Conservation (phyloP, 345 rosid genomes). For the Arabidopsis suecica region DNA sequence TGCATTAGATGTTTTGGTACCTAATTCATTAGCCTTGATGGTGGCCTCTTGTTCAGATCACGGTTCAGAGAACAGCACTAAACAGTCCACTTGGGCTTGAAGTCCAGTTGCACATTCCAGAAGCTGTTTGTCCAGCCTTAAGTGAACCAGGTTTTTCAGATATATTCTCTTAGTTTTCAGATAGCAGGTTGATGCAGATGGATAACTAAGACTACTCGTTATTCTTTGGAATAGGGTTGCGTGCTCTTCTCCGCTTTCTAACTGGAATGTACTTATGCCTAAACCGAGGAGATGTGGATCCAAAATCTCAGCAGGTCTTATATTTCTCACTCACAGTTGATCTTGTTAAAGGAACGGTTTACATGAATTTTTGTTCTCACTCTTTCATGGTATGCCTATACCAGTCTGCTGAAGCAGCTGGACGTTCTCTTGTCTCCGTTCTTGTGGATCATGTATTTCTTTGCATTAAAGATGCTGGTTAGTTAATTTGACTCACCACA, state of each 20-base stretch:
- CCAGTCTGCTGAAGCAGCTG: slow-evolving; percentile 93
- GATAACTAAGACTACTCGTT: slow-evolving; percentile 26
- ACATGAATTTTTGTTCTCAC: slow-evolving; percentile 29
- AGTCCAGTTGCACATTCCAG: slow-evolving; percentile 93
- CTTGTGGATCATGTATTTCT: slow-evolving; percentile 97
- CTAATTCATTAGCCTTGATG: slow-evolving; percentile 33
- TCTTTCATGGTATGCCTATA: slow-evolving; percentile 46
- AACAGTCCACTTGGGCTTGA: slow-evolving; percentile 96
- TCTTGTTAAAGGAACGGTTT: not conserved
- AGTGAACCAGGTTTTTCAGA: slow-evolving; percentile 88
- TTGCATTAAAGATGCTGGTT: slow-evolving; percentile 94
- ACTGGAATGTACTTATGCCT: slow-evolving; percentile 92
- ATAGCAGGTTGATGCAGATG: slow-evolving; percentile 27
- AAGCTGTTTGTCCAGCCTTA: slow-evolving; percentile 97
- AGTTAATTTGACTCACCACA: slow-evolving; percentile 44
- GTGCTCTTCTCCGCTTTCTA: slow-evolving; percentile 96
- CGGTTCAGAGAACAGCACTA: slow-evolving; percentile 90
- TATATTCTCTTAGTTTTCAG: slow-evolving; percentile 20
- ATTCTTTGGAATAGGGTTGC: slow-evolving; percentile 69
- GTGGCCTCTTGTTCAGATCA: slow-evolving; percentile 64
- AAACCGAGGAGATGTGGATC: slow-evolving; percentile 93
- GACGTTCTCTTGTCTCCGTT: slow-evolving; percentile 82
- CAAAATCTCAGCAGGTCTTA: slow-evolving; percentile 82
- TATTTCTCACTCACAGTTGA: slow-evolving; percentile 8
- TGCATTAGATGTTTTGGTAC: slow-evolving; percentile 22